Evolutionary conservation across 768 basidiomycete species (phyloP).

Genomic region (Russula earlei): DNA sequence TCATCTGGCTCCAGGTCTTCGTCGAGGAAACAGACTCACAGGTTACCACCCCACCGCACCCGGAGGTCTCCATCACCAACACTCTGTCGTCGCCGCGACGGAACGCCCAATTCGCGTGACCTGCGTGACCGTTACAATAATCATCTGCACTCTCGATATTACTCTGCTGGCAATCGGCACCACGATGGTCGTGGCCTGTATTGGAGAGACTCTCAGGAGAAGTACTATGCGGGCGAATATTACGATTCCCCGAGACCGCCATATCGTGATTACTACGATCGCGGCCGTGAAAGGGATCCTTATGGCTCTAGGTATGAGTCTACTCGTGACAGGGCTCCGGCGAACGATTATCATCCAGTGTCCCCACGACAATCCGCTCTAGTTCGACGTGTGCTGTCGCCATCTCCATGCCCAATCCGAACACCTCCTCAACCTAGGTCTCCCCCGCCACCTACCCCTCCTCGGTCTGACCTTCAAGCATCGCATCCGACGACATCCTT

Average conservation of each 20-base stretch:
- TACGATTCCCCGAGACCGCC: constrained; percentile 11
- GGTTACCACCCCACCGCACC: constrained; percentile 11
- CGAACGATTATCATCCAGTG: constrained; percentile 20
- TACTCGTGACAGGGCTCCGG: neutral
- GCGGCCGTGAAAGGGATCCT: constrained; percentile 13
- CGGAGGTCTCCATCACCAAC: constrained; percentile 9
- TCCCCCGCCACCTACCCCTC: constrained; percentile 21
- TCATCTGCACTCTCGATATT: constrained; percentile 1
- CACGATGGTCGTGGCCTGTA: constrained; percentile 14
- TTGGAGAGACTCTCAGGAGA: constrained; percentile 1
- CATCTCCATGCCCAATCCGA: constrained; percentile 19
- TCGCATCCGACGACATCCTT: constrained; percentile 30
- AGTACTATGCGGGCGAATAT: constrained; percentile 3
- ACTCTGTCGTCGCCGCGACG: constrained; percentile 8
- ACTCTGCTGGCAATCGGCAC: constrained; percentile 8
- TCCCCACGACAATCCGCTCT: constrained; percentile 20
- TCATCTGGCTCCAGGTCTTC: constrained; percentile 17
- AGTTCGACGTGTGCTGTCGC: constrained; percentile 13
- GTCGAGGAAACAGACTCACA: constrained; percentile 15
- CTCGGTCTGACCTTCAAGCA: constrained; percentile 16
- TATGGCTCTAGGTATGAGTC: constrained; percentile 9
- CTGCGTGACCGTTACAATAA: neutral
- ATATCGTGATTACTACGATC: constrained; percentile 7
- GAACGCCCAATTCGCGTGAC: constrained; percentile 10
- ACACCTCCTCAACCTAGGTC: constrained; percentile 19